A percentile compares a stretch with the other conserved stretches of the same genome.
Evolutionary conservation across 345 rosid species (phyloP).

Genomic region (Sonneratia caseolaris): DNA sequence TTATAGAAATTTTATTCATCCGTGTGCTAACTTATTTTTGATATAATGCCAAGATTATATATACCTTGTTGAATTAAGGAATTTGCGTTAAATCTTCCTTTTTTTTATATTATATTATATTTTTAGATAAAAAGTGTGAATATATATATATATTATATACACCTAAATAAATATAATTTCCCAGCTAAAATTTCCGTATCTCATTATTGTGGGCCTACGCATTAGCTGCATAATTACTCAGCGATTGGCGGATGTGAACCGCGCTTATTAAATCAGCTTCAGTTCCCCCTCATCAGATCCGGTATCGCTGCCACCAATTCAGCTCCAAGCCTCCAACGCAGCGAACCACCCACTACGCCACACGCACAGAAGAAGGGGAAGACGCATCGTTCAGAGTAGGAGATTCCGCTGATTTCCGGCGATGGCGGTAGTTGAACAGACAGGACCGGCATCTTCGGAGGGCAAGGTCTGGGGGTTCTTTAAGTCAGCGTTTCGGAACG

Average conservation of each 20-base stretch:
- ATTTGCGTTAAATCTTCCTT: too few relatives aligned
- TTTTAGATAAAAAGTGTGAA: too few relatives aligned
- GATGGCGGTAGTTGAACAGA: constrained; percentile 73
- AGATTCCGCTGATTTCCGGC: neutral
- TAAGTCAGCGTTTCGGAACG: constrained; percentile 62
- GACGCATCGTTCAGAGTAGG: neutral
- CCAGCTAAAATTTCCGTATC: neutral
- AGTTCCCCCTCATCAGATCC: constrained; percentile 6
- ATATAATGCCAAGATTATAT: too few relatives aligned
- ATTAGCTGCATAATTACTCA: neutral
- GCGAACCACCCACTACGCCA: neutral
- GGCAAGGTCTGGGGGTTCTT: constrained; percentile 73
- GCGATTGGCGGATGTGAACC: constrained; percentile 3
- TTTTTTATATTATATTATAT: too few relatives aligned
- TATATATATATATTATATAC: too few relatives aligned
- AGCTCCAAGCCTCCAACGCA: neutral
- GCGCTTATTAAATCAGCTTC: constrained; percentile 3
- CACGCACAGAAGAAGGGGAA: neutral
- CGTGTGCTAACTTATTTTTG: too few relatives aligned
- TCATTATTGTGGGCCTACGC: neutral
- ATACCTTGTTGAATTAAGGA: too few relatives aligned
- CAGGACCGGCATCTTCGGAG: constrained; percentile 31
- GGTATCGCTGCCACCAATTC: neutral
- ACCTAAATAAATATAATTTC: neutral
- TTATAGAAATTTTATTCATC: too few relatives aligned